Conservation (phyloP, 345 rosid genomes). For the Clausena lansium region DNA sequence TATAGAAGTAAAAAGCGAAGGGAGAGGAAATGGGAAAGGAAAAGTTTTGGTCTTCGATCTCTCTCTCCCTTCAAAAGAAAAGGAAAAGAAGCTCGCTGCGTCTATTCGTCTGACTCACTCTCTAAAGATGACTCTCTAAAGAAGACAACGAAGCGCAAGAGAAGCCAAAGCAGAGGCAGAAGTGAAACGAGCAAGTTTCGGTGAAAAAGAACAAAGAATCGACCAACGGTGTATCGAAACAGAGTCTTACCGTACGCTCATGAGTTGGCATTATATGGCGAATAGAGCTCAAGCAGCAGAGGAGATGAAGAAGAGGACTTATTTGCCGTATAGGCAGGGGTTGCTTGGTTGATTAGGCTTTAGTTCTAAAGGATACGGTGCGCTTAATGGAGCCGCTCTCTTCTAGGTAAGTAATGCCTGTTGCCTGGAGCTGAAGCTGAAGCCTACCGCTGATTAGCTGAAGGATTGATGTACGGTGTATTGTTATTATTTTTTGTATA, state of each 20-base stretch:
- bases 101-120: not conserved
- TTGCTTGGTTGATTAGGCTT: conserved; percentile 50
- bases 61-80: conserved; percentile 15
- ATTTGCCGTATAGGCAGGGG: conserved; percentile 46
- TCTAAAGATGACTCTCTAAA: too few species aligned
- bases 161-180: conserved; percentile 19
- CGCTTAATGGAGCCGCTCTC: conserved; percentile 26
- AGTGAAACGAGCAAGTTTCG: conserved; percentile 17
- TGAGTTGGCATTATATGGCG: conserved; percentile 44
- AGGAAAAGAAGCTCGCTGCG: not conserved
- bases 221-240: conserved; percentile 30
- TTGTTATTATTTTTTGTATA: not conserved
- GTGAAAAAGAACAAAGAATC: conserved; percentile 25
- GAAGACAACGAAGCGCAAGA: conserved; percentile 16
- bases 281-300: conserved; percentile 43
- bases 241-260: conserved; percentile 37
- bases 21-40: conserved; percentile 16
- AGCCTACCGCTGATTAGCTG: too few species aligned
- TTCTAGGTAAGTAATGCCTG: conserved; percentile 4
- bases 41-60: conserved; percentile 12
- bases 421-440: too few species aligned
- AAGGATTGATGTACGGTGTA: too few species aligned
- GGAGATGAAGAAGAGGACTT: conserved; percentile 52
- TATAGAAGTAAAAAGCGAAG: conserved; percentile 24
- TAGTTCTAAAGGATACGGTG: conserved; percentile 33